phyloP scores from a whole-genome alignment of 1,284 basidiomycete genomes.

The Butyriboletus pseudospeciosus region DNA sequence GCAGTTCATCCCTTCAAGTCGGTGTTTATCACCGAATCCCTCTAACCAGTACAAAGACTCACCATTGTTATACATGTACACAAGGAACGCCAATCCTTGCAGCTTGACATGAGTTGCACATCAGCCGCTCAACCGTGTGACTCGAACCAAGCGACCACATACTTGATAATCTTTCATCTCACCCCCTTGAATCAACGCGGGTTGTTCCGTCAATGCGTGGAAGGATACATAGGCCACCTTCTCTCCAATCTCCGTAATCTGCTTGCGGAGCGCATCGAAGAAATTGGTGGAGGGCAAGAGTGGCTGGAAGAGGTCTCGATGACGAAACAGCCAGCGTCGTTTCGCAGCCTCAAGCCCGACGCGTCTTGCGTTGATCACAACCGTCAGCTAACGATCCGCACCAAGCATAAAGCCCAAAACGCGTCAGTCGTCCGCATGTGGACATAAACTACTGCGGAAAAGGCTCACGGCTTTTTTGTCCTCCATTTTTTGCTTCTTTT shows the following conservation, averaged over 20 bases:
- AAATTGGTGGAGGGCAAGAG: constrained; percentile 38
- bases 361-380: constrained; percentile 33
- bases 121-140: constrained; percentile 1
- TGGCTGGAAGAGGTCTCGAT: constrained; percentile 39
- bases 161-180: constrained; percentile 60
- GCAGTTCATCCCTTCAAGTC: constrained; percentile 48
- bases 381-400: constrained; percentile 33
- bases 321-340: constrained; percentile 39
- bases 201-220: constrained; percentile 43
- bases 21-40: not conserved
- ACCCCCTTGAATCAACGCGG: constrained; percentile 42
- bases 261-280: constrained; percentile 30
- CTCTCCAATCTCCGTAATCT: constrained; percentile 18
- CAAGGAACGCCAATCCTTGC: constrained; percentile 50
- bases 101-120: constrained; percentile 32
- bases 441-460: not conserved
- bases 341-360: constrained; percentile 36
- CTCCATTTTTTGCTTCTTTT: constrained; percentile 36
- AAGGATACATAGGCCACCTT: constrained; percentile 34
- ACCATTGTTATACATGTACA: constrained; percentile 57
- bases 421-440: not conserved
- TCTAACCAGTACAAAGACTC: constrained; percentile 1
- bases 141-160: constrained; percentile 2
- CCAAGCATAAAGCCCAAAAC: not conserved
- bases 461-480: constrained; percentile 38